A percentile compares a stretch with the other conserved stretches of the same genome.
phyloP scores from a whole-genome alignment of 1,284 basidiomycete species.

The Melampsora larici-populina region DNA sequence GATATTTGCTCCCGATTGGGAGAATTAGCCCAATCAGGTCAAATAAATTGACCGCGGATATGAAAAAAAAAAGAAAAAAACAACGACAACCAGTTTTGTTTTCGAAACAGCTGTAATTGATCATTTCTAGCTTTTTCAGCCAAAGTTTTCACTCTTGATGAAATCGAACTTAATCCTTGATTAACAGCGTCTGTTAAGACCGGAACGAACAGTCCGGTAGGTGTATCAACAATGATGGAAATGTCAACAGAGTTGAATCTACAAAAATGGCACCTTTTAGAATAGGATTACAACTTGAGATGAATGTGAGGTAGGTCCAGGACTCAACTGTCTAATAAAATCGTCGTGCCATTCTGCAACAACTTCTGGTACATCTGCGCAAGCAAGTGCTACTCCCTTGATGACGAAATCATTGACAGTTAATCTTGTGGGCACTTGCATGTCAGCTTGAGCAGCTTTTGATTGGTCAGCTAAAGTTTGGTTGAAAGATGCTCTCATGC shows the following conservation, averaged over 20 bases:
- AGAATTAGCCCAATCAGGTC: too few species aligned
- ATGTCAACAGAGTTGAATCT: conserved; percentile 97
- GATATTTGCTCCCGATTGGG: too few species aligned
- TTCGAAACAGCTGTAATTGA: too few species aligned
- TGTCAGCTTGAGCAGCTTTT: conserved; percentile 63
- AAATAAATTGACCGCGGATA: too few species aligned
- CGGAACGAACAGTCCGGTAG: conserved; percentile 92
- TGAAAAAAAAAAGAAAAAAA: too few species aligned
- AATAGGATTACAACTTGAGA: background rate
- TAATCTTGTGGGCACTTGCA: conserved; percentile 68
- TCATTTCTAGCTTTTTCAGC: conserved; percentile 94
- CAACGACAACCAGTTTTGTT: too few species aligned
- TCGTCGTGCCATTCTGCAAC: conserved; percentile 98
- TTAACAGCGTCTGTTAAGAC: conserved; percentile 89
- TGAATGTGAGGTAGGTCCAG: background rate
- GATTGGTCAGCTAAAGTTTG: conserved; percentile 59
- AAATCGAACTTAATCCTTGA: conserved; percentile 89
- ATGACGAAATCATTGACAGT: conserved; percentile 98
- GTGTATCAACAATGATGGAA: conserved; percentile 92
- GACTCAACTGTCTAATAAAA: conserved; percentile 79
- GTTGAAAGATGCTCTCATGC: conserved; percentile 95
- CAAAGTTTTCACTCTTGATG: conserved; percentile 85
- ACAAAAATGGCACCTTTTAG: background rate
- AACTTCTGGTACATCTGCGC: conserved; percentile 91
- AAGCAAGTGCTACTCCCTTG: conserved; percentile 86